A percentile compares a stretch with the other conserved stretches of the same genome.
Evolutionary conservation across 1,284 basidiomycete species (phyloP).

Genomic region (Sphagnurus paluster): DNA sequence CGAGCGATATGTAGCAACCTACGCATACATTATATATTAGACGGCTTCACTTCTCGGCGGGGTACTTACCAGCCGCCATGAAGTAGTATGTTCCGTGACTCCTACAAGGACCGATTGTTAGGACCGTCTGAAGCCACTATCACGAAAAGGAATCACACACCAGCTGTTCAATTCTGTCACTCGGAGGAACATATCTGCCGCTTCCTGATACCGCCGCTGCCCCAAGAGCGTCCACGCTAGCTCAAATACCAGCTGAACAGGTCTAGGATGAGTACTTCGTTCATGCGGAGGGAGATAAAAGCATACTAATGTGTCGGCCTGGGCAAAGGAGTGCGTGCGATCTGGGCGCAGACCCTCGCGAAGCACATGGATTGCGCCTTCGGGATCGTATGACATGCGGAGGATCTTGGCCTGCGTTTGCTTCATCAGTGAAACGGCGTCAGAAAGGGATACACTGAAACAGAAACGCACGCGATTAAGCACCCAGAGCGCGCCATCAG

Average conservation of each 20-base stretch:
- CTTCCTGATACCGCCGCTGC: conserved; percentile 63
- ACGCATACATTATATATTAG: conserved; percentile 8
- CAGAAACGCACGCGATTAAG: conserved; percentile 56
- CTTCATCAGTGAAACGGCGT: neutral
- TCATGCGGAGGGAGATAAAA: neutral
- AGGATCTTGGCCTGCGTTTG: conserved; percentile 66
- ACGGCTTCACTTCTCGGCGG: too few relatives aligned
- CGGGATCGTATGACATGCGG: conserved; percentile 65
- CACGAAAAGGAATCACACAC: conserved; percentile 34
- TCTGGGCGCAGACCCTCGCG: conserved; percentile 57
- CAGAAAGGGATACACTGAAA: neutral
- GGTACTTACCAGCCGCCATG: conserved; percentile 57
- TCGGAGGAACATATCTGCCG: conserved; percentile 63
- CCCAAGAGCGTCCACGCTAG: conserved; percentile 74
- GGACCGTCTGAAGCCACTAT: neutral
- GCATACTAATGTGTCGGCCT: conserved; percentile 67
- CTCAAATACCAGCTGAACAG: conserved; percentile 76
- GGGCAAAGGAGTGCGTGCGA: conserved; percentile 55
- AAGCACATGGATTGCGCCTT: conserved; percentile 62
- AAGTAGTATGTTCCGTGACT: conserved; percentile 78
- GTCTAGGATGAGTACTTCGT: too few relatives aligned
- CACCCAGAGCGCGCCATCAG: conserved; percentile 73
- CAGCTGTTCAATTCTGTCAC: conserved; percentile 70
- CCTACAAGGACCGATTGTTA: conserved; percentile 37
- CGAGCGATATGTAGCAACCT: conserved; percentile 63